A percentile compares a stretch with the other conserved stretches of the same genome.
Conservation (phyloP, 345 rosid species). For the Populus pruinosa region DNA sequence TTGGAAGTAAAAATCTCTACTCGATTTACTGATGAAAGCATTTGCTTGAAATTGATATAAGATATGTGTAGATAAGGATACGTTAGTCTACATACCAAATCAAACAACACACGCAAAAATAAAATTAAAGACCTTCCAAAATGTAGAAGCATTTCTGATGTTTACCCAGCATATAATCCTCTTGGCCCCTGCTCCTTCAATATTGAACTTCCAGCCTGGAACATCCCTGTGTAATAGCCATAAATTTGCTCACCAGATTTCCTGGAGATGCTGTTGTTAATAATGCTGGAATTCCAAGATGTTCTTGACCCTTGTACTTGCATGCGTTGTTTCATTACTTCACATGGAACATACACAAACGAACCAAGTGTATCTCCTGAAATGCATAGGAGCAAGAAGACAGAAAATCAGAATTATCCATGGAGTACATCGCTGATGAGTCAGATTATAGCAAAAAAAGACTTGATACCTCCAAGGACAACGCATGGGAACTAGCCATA, state of each 20-base stretch:
- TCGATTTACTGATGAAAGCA: background rate
- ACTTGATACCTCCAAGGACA: no score
- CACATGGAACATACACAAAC: slow-evolving; percentile 86
- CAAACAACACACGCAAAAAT: background rate
- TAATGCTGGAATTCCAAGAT: slow-evolving; percentile 59
- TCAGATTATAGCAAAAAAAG: no score
- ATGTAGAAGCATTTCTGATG: background rate
- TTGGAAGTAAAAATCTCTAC: background rate
- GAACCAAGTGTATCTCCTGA: slow-evolving; percentile 97
- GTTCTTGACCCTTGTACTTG: slow-evolving; percentile 83
- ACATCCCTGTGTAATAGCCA: slow-evolving; percentile 78
- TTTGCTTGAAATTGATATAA: background rate
- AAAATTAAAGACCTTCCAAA: background rate
- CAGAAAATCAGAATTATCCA: slow-evolving; percentile 24
- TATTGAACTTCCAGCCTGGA: slow-evolving; percentile 83
- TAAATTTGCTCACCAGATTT: slow-evolving; percentile 58
- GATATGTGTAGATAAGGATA: background rate
- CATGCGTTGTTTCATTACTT: slow-evolving; percentile 97
- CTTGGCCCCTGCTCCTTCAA: slow-evolving; percentile 79
- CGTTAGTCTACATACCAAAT: background rate
- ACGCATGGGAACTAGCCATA: no score
- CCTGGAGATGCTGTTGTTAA: slow-evolving; percentile 37
- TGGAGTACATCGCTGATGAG: background rate
- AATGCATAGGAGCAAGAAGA: slow-evolving; percentile 28
- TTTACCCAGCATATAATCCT: slow-evolving; percentile 90